These are phyloP conservation scores for Papiliotrema terrestris DNA, from an alignment of 1,284 basidiomycete species.

Conservation along the genomic window DNA sequence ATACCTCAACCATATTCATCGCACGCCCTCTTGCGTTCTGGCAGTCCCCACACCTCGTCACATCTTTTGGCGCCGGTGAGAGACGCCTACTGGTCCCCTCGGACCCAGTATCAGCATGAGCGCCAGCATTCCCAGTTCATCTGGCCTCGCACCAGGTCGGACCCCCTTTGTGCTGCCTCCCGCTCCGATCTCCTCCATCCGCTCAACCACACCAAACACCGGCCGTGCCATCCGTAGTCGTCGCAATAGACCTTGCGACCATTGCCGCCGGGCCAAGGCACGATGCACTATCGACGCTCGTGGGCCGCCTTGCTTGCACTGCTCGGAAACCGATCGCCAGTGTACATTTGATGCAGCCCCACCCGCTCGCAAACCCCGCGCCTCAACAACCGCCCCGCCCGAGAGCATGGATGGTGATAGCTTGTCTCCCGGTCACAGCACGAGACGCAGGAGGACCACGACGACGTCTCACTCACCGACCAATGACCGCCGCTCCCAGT, in stretches of 20 bases:
- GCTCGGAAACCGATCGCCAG: constrained; percentile 9
- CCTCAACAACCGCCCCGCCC: neutral
- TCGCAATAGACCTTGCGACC: constrained; percentile 23
- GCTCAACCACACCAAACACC: neutral
- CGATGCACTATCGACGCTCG: constrained; percentile 15
- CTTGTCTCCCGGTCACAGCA: neutral
- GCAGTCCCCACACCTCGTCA: too few species aligned
- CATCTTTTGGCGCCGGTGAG: too few species aligned
- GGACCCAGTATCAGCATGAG: neutral
- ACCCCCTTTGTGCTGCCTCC: neutral
- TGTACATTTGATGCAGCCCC: constrained; percentile 21
- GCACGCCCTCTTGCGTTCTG: too few species aligned
- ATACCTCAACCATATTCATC: too few species aligned
- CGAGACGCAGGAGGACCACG: neutral
- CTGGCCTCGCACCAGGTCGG: neutral
- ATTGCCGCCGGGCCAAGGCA: constrained; percentile 17
- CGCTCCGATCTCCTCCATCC: neutral
- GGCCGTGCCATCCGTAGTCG: constrained; percentile 14
- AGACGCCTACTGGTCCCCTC: too few species aligned
- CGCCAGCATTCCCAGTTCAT: neutral
- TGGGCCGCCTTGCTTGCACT: constrained; percentile 22
- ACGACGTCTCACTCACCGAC: neutral
- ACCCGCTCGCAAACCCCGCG: constrained; percentile 9
- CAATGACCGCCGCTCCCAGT: neutral
- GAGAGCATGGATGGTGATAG: neutral